A percentile compares a stretch with the other conserved stretches of the same genome.
Conservation (phyloP, 2,329 filamentous ascomycete species). For the Fonsecaea pedrosoi region DNA sequence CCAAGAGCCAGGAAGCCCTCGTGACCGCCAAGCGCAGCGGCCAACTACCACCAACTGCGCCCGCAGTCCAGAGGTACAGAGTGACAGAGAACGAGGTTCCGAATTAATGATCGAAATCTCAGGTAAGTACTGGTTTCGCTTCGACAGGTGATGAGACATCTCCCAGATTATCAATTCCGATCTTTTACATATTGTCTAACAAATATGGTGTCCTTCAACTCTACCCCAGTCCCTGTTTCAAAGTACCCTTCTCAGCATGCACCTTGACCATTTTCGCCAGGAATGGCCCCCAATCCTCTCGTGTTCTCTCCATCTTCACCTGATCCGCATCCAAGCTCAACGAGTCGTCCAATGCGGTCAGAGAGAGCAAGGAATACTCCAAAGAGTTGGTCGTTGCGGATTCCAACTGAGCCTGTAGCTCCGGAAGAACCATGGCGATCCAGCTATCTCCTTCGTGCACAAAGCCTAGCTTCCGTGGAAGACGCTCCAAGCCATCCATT, state of each 20-base stretch:
- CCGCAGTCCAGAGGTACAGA: background rate
- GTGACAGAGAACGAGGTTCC: background rate
- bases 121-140: background rate
- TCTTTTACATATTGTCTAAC: background rate
- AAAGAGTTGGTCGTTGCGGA: constrained; percentile 20
- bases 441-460: constrained; percentile 29
- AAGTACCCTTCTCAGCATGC: constrained; percentile 38
- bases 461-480: constrained; percentile 70
- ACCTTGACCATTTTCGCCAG: constrained; percentile 36
- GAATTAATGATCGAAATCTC: background rate
- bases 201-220: background rate
- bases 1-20: background rate
- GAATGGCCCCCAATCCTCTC: constrained; percentile 40
- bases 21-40: background rate
- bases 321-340: constrained; percentile 26
- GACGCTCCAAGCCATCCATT: constrained; percentile 78
- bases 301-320: constrained; percentile 33
- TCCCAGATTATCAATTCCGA: background rate
- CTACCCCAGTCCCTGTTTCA: constrained; percentile 24
- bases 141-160: background rate
- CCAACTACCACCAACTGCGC: background rate
- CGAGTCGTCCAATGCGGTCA: constrained; percentile 26
- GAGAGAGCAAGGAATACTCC: constrained; percentile 35
- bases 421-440: constrained; percentile 34
- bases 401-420: constrained; percentile 24